phyloP scores from a whole-genome alignment of 208 protist genomes.

The Trypanosoma caninum region DNA sequence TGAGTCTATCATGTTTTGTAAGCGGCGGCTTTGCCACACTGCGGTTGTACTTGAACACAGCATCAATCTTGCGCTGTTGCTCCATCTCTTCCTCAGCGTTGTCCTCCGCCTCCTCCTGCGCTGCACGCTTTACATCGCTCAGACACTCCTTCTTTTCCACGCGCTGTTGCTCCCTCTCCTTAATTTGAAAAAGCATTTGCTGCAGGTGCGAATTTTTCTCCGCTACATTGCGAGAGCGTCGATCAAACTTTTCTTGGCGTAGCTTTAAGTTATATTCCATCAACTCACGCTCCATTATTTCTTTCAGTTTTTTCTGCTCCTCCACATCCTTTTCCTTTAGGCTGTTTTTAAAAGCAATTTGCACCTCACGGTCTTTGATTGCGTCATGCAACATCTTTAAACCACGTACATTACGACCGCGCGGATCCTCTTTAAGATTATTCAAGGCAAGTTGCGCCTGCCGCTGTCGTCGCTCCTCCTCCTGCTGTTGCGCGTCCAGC shows the following conservation, averaged over 20 bases:
- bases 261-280: slow-evolving; percentile 31
- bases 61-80: slow-evolving; percentile 25
- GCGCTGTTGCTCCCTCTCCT: slow-evolving; percentile 30
- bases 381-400: slow-evolving; percentile 57
- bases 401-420: slow-evolving; percentile 58
- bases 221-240: slow-evolving; percentile 52
- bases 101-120: slow-evolving; percentile 59
- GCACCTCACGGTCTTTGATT: slow-evolving; percentile 59
- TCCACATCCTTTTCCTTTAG: slow-evolving; percentile 33
- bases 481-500: slow-evolving; percentile 51
- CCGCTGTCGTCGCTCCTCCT: slow-evolving; percentile 46
- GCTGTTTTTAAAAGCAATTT: slow-evolving; percentile 56
- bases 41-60: slow-evolving; percentile 51
- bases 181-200: slow-evolving; percentile 62
- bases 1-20: slow-evolving; percentile 48
- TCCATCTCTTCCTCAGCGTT: slow-evolving; percentile 37
- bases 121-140: slow-evolving; percentile 32
- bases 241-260: slow-evolving; percentile 35
- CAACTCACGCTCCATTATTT: slow-evolving; percentile 37
- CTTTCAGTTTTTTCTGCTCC: slow-evolving; percentile 21
- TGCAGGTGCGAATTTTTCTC: slow-evolving; percentile 73
- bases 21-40: slow-evolving; percentile 25
- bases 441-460: slow-evolving; percentile 47
- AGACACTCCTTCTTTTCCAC: slow-evolving; percentile 32
- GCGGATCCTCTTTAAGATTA: slow-evolving; percentile 68